These are phyloP conservation scores for Ceratocystis cubensis DNA, from an alignment of 2,329 filamentous ascomycete genomes.

Conservation along the genomic window DNA sequence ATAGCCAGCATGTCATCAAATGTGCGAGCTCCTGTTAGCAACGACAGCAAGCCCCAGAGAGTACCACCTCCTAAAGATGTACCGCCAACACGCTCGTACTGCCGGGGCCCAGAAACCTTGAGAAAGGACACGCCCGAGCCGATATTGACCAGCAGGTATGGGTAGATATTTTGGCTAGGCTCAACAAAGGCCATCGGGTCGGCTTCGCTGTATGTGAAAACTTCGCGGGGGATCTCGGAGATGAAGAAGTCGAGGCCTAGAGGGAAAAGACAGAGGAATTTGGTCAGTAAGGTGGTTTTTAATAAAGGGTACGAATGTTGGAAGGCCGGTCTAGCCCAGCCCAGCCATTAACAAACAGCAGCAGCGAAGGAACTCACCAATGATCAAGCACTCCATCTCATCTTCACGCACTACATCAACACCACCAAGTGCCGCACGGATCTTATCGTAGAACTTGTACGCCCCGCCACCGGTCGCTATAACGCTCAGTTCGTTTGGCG, in stretches of 20 bases:
- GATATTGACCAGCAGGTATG: constrained; percentile 95
- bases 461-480: constrained; percentile 95
- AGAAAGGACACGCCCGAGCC: constrained; percentile 95
- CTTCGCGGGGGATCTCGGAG: constrained; percentile 89
- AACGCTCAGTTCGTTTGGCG: constrained; percentile 63
- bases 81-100: constrained; percentile 83
- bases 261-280: not conserved
- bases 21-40: constrained; percentile 84
- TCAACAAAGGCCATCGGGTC: constrained; percentile 83
- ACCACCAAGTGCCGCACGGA: constrained; percentile 60
- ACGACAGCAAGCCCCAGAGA: constrained; percentile 83
- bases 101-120: constrained; percentile 80
- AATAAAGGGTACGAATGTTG: no score
- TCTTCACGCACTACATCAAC: constrained; percentile 87
- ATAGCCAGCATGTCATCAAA: constrained; percentile 96
- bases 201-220: constrained; percentile 88
- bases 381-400: constrained; percentile 97
- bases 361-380: constrained; percentile 43
- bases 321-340: no score
- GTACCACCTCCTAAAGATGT: constrained; percentile 95
- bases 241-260: constrained; percentile 95
- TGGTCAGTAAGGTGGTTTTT: constrained; percentile 19
- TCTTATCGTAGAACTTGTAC: constrained; percentile 91
- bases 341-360: not conserved
- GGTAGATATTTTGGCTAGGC: constrained; percentile 71